Base-by-base conservation (phyloP, 371 early-diverging fungal species). In the Gilbertella persicaria region DNA sequence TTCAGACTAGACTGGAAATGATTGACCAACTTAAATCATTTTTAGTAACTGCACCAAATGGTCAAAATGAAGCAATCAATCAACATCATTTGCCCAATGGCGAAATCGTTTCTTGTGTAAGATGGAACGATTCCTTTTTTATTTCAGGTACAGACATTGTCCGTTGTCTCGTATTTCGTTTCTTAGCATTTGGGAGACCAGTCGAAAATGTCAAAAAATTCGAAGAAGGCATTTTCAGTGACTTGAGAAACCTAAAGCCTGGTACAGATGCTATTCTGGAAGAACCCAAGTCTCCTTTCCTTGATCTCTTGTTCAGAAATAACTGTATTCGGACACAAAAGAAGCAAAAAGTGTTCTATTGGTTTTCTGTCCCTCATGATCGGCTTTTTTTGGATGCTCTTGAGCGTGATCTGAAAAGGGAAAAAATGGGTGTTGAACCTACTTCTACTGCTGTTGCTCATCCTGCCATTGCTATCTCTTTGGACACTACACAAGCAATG, bases 391-490 rank as follows among this genome's bases (percentile, higher is more conserved):
- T 88, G 61, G 94, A 94, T 69, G 92, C 93, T 24, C 72, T 96
- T 14, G 96, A 97, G 64, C 82, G 97, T 35, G 96, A 97, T 64
- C 67, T 96, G 47, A 90, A 94, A 69, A 82, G 97, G 42, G 95
- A 94, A 73, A 76, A 83, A 9, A 64, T 83, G 46, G 88, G 85
- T 8, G 58, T 78, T 8, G 84, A 85, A 40, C 77, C 89, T 1
- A 86, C 87, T 10, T 88, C 89, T 2, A 21, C 44, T 17, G 70
- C 76, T 19, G 63, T 68, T 13, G 69, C 69, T 13, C 42, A 71
- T 16, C 77, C 76, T 42, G 73, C 72, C 20, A 45, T 56, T 8
- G 44, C 66, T 10, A 67, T 70, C 35, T 60, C 68, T 5, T 42
- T 74, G 17, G 74, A 73, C 26, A 65, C 67, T 9, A 73, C 74